Conservation (phyloP, 2,329 filamentous ascomycete genomes). For the Rhynchosporium secalis region DNA sequence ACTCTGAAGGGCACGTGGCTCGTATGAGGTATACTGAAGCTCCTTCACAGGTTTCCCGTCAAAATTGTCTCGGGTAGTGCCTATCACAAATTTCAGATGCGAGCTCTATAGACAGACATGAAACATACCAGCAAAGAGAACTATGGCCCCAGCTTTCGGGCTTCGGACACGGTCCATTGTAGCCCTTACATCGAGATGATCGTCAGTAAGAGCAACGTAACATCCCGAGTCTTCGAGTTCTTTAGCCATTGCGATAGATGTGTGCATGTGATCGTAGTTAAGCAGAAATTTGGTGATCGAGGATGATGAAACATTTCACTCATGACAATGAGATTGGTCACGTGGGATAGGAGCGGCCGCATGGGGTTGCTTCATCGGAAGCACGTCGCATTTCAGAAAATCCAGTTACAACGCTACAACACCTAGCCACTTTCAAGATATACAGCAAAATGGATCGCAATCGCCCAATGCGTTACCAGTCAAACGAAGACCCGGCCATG, state of each 20-base stretch:
- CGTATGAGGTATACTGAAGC: constrained; percentile 75
- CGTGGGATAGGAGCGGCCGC: too few relatives aligned
- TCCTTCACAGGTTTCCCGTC: constrained; percentile 68
- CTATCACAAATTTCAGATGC: constrained; percentile 43
- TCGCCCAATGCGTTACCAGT: constrained; percentile 29
- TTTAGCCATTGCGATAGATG: constrained; percentile 35
- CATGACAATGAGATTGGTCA: too few relatives aligned
- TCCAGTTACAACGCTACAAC: background rate
- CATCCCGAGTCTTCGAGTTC: constrained; percentile 53
- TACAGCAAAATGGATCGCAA: constrained; percentile 27
- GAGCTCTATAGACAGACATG: constrained; percentile 12
- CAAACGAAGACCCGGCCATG: constrained; percentile 42
- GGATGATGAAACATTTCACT: too few relatives aligned
- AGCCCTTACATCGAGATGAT: constrained; percentile 55
- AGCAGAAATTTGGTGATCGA: too few relatives aligned
- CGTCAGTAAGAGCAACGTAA: constrained; percentile 68
- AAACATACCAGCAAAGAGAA: constrained; percentile 68
- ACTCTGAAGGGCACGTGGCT: constrained; percentile 66
- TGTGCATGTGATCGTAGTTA: too few relatives aligned
- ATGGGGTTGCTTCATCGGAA: too few relatives aligned
- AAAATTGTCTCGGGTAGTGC: constrained; percentile 78
- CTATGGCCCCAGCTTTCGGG: constrained; percentile 72
- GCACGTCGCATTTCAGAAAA: too few relatives aligned
- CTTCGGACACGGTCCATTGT: constrained; percentile 69
- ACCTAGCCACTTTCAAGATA: background rate